A percentile compares a stretch with the other conserved stretches of the same genome.
Conservation (phyloP, 306 rosid species). For the Quercus mongolica region DNA sequence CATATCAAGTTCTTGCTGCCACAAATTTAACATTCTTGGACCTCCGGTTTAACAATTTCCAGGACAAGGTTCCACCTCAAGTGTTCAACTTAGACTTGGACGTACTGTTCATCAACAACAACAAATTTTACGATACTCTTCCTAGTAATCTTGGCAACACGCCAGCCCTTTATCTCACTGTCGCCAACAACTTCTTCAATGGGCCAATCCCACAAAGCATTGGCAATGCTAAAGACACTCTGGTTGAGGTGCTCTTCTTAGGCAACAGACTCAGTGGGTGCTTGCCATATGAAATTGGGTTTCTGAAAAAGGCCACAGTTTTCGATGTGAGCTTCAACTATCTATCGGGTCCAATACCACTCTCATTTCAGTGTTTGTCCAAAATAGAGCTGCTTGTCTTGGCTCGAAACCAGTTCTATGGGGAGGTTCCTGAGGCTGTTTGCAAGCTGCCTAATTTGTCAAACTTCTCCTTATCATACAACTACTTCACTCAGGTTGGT, state of each 20-base stretch:
- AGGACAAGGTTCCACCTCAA: conserved; percentile 29
- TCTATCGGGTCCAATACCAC: conserved; percentile 68
- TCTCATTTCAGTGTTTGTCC: conserved; percentile 58
- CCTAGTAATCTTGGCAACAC: conserved; percentile 59
- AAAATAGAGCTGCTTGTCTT: conserved; percentile 39
- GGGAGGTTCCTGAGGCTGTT: conserved; percentile 55
- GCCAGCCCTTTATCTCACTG: conserved; percentile 57
- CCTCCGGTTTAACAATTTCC: conserved; percentile 48
- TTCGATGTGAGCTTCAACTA: conserved; percentile 54
- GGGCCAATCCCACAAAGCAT: conserved; percentile 65
- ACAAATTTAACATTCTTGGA: conserved; percentile 48
- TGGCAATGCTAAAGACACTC: conserved; percentile 35
- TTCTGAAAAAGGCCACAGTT: conserved; percentile 31
- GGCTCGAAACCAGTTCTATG: conserved; percentile 43
- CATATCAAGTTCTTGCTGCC: conserved; percentile 20
- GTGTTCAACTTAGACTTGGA: conserved; percentile 43
- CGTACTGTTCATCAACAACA: conserved; percentile 75
- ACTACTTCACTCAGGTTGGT: conserved; percentile 61
- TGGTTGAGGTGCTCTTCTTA: conserved; percentile 65
- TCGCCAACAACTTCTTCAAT: conserved; percentile 53
- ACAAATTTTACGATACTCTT: conserved; percentile 18
- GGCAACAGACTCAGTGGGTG: conserved; percentile 54
- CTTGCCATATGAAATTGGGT: conserved; percentile 65
- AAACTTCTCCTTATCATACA: conserved; percentile 33
- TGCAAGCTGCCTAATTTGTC: conserved; percentile 42